These are phyloP conservation scores for Setaria viridis DNA, from an alignment of 202 grass and related monocot species.

Conservation along the genomic window DNA sequence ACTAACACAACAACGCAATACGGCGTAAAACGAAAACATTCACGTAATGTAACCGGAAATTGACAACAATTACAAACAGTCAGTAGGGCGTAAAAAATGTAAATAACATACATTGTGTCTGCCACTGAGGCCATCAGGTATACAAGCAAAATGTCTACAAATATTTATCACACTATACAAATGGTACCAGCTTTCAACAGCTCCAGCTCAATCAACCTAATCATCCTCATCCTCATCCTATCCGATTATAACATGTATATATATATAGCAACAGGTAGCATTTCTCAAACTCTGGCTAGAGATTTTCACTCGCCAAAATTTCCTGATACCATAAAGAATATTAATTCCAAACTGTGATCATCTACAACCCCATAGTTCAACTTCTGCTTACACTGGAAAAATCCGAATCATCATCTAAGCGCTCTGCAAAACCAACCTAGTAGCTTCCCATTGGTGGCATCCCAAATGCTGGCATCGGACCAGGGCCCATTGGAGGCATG, in stretches of 20 bases:
- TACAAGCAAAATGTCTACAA: conserved; percentile 44
- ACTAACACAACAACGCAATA: no score
- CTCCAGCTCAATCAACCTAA: conserved; percentile 27
- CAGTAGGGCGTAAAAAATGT: background rate
- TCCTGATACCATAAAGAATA: conserved; percentile 68
- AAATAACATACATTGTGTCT: background rate
- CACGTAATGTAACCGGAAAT: background rate
- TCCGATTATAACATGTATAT: background rate
- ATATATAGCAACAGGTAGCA: no score
- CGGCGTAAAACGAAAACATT: background rate
- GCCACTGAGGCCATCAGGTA: background rate
- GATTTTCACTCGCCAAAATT: conserved; percentile 50
- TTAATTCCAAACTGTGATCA: conserved; percentile 26
- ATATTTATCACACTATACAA: conserved; percentile 53
- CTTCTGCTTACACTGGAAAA: conserved; percentile 29
- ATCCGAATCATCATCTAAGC: conserved; percentile 18
- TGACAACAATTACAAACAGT: background rate
- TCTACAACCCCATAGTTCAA: conserved; percentile 44
- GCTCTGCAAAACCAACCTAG: conserved; percentile 45
- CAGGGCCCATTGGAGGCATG: conserved; percentile 75
- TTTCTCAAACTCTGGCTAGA: conserved; percentile 27
- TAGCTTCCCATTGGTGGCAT: conserved; percentile 94
- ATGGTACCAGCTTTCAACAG: conserved; percentile 41
- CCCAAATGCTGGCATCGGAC: conserved; percentile 71
- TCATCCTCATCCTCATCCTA: background rate